Evolutionary conservation across 768 basidiomycete species (phyloP), one percentile per base, ranked within the genome.

Genomic region (Coprinopsis strossmayeri): DNA sequence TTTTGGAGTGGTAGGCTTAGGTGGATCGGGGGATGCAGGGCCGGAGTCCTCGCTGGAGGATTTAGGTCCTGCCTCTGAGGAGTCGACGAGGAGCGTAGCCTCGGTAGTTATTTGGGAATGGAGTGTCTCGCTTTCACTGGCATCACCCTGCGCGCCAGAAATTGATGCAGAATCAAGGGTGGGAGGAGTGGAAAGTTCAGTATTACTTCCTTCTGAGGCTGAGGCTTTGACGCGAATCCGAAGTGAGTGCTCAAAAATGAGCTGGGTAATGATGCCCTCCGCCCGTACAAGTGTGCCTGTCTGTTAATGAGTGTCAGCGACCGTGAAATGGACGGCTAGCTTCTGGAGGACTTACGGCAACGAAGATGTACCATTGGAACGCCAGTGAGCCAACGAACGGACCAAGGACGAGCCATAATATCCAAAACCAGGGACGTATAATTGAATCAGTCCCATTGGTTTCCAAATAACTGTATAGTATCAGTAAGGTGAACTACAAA

Each of bases 391-490:
- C 63, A 13, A 71, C 0, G 13, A 68, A 57, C 7, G 79, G 76
- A 18, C 76, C 79, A 2, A 74, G 37, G 55, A 78, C 73, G 9
- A 81, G 64, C 56, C 65, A 65, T 0, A 63, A 23, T 18, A 86
- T 73, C 83, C 84, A 87, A 9, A 86, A 74, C 77, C 83, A 84
- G 1, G 85, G 84, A 34, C 73, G 72, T 20, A 81, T 62, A 7
- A 64, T 56, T 0, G 79, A 71, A 24, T 63, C 69, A 47, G 69
- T 57, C 3, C 77, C 78, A 15, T 67, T 63, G 2, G 57, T 70
- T 61, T 85, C 82, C 15, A 87, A 61, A 56, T 84, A 80, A 32
- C 74, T 81, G 46, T 5, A 26, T 21, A 13, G 15, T 25, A 30
- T 48, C 21, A 15, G n/a, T n/a, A n/a, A n/a, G n/a, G n/a, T n/a